Percentiles rank a stretch among this genome's conserved stretches.
Conservation (phyloP, 495 filamentous ascomycete genomes). For the Xylaria palmicola region DNA sequence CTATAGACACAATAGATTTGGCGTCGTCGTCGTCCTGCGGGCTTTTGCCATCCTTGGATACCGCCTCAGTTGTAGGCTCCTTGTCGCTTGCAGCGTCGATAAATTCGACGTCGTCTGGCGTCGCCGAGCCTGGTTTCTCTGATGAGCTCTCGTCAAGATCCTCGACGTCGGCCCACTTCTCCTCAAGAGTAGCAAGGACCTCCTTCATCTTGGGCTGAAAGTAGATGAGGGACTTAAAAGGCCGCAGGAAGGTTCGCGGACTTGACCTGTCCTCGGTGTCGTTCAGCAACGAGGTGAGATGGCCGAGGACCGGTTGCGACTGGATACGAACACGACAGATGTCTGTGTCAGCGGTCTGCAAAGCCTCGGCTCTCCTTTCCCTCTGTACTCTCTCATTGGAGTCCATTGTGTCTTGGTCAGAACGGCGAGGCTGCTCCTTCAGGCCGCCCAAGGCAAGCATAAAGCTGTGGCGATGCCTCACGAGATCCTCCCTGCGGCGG, state of each 20-base stretch:
- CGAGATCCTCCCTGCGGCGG: conserved; percentile 30
- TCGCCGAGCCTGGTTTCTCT: conserved; percentile 11
- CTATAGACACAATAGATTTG: conserved; percentile 24
- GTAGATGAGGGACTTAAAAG: conserved; percentile 41
- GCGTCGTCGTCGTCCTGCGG: conserved; percentile 18
- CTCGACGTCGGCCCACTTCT: conserved; percentile 36
- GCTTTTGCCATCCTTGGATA: conserved; percentile 7
- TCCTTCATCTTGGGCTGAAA: conserved; percentile 38
- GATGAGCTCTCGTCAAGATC: conserved; percentile 24
- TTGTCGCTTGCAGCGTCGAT: conserved; percentile 21
- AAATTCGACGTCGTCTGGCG: conserved; percentile 23
- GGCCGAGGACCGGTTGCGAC: conserved; percentile 34
- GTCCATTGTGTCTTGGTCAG: neutral
- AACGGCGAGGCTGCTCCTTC: conserved; percentile 10
- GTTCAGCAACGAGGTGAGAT: conserved; percentile 27
- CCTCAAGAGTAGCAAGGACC: conserved; percentile 33
- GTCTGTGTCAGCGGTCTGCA: conserved; percentile 24
- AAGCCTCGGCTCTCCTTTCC: conserved; percentile 22
- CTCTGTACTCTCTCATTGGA: conserved; percentile 16
- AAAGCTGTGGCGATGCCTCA: conserved; percentile 28
- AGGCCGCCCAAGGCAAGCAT: conserved; percentile 16
- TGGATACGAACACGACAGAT: conserved; percentile 42
- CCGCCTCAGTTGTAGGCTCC: neutral
- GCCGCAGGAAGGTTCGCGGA: conserved; percentile 37
- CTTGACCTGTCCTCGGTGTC: conserved; percentile 22